These are phyloP conservation scores for Podospora bellae-mahoneyi DNA, from an alignment of 495 filamentous ascomycete species.

Conservation along the genomic window DNA sequence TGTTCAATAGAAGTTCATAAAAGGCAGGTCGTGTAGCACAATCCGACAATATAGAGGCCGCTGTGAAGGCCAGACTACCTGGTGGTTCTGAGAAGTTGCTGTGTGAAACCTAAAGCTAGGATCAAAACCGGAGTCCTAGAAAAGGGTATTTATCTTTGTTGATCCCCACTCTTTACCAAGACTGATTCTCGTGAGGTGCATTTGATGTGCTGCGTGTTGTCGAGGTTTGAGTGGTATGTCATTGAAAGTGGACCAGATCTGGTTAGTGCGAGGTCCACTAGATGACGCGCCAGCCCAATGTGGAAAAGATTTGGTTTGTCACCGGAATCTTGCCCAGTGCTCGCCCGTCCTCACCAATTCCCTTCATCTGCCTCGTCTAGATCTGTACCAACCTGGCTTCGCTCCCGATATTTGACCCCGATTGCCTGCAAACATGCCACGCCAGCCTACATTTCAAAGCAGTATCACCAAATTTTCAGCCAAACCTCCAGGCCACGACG, in stretches of 20 bases:
- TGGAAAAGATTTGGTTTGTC: conserved; percentile 20
- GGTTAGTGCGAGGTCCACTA: background rate
- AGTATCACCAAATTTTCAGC: conserved; percentile 25
- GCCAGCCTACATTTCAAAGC: background rate
- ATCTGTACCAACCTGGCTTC: background rate
- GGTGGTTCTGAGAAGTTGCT: no score
- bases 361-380: background rate
- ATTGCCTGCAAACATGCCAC: conserved; percentile 2
- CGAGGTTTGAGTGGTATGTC: conserved; percentile 17
- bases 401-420: background rate
- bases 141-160: no score
- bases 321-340: conserved; percentile 9
- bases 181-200: no score
- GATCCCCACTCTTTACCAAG: no score
- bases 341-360: background rate
- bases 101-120: no score
- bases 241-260: conserved; percentile 13
- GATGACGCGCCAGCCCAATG: conserved; percentile 1
- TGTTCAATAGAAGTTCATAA: background rate
- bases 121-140: no score
- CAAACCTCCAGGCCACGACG: conserved; percentile 26
- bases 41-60: no score
- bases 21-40: no score
- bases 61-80: no score
- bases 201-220: background rate